Evolutionary conservation across 257 asterid species (phyloP), one percentile per base, ranked within the genome.

Genomic region (Petunia axillaris): DNA sequence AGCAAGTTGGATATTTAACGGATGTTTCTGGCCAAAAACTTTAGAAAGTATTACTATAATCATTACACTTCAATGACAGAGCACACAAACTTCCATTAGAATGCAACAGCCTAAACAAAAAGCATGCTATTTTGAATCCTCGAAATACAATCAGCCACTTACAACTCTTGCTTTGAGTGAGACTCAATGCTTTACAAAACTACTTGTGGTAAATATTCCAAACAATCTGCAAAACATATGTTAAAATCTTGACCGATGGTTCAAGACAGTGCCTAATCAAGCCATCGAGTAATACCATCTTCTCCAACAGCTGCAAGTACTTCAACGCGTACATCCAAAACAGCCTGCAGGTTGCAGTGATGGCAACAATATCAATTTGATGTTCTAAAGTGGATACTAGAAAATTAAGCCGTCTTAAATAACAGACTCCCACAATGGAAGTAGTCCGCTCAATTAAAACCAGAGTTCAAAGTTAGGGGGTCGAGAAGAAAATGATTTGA

Each of bases 261-360:
- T 46, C 60, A 25, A 9, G 43, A 65, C 41, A 46, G 81, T 48
- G 59, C 84, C 85, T 94, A 94, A 83, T 94, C 98, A 75, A 96
- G 97, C 99, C 99, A 96, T 81, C 98, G 96, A 62, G 98, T 89
- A 37, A 96, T 87, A 39, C 99, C 99, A 68, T 96, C 99, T 83
- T 96, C 98, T 64, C 98, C 98, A 35, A 89, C 87, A 10, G 98
- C 91, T 60, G 99, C 99, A 80, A 96, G 87, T 60, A 96, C 89
- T 84, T 94, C 99, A 64, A 96, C 84, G 64, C 90, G 90, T 78
- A 94, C 99, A 73, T 96, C 94, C 89, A 96, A 82, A 80, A 89
- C 83, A 4, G 97, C 99, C 99, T 96, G 93, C 90, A 88, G 16
- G 79, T 77, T 37, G 46, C 43, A 79, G 9, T 13, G 11, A 43